Conservation (phyloP, 805 yeast genomes). For the Starmera amethionina region DNA sequence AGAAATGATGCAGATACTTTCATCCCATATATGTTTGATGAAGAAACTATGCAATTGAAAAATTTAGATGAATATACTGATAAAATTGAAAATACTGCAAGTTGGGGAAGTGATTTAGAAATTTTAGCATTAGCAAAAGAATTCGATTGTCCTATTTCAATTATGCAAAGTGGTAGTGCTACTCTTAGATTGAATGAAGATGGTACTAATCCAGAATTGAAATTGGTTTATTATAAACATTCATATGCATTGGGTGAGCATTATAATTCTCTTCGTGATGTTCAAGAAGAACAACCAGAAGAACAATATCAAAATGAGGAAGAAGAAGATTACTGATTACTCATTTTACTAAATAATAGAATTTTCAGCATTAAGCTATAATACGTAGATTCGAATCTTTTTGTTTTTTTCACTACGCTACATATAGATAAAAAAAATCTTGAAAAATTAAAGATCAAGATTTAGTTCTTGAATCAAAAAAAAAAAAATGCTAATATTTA, state of each 20-base stretch:
- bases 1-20: slow-evolving; percentile 57
- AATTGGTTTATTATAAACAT: slow-evolving; percentile 75
- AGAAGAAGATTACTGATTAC: background rate
- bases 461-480: too few relatives aligned
- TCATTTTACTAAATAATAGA: background rate
- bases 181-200: slow-evolving; percentile 53
- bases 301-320: background rate
- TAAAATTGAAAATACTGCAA: slow-evolving; percentile 64
- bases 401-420: background rate
- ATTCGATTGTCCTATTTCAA: slow-evolving; percentile 65
- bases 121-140: slow-evolving; percentile 68
- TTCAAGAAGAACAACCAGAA: slow-evolving; percentile 21
- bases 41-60: slow-evolving; percentile 50
- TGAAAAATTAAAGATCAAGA: background rate
- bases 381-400: background rate
- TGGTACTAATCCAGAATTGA: slow-evolving; percentile 38
- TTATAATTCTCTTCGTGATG: slow-evolving; percentile 70
- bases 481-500: background rate
- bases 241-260: slow-evolving; percentile 90
- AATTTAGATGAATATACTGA: slow-evolving; percentile 61
- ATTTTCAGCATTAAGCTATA: background rate
- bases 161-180: slow-evolving; percentile 70
- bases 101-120: slow-evolving; percentile 97
- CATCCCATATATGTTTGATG: slow-evolving; percentile 78
- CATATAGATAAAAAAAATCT: background rate